phyloP scores from a whole-genome alignment of 345 rosid genomes.

The Populus ilicifolia region DNA sequence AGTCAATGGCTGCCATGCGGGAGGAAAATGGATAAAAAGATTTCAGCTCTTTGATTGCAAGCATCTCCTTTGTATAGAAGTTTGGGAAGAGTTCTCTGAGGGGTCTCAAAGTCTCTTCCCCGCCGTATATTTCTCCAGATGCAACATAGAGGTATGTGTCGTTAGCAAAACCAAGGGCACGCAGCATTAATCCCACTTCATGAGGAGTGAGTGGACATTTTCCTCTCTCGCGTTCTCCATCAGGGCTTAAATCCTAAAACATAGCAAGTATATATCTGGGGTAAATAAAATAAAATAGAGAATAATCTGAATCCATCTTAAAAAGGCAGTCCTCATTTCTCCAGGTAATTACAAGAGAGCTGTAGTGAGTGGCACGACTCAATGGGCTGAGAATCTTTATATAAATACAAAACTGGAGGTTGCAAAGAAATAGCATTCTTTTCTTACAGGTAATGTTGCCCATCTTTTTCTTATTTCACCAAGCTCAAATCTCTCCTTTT shows the following conservation, averaged over 20 bases:
- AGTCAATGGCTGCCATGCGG: constrained; percentile 88
- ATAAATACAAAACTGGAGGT: not conserved
- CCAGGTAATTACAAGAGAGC: not conserved
- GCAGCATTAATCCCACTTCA: constrained; percentile 95
- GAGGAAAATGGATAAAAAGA: constrained; percentile 81
- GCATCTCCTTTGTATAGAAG: constrained; percentile 93
- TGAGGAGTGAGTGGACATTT: constrained; percentile 96
- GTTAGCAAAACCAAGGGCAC: constrained; percentile 86
- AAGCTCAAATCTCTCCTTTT: constrained; percentile 82
- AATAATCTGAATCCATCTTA: not conserved
- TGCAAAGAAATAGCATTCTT: constrained; percentile 8
- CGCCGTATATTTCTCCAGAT: constrained; percentile 98
- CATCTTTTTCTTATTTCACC: constrained; percentile 93
- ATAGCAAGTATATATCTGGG: not conserved
- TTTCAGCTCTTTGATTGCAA: constrained; percentile 68
- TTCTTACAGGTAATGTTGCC: constrained; percentile 90
- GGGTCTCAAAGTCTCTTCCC: constrained; percentile 82
- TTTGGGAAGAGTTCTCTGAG: constrained; percentile 86
- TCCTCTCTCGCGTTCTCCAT: constrained; percentile 86
- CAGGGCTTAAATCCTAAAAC: constrained; percentile 75
- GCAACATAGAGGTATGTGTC: constrained; percentile 88
- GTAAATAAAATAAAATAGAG: not conserved
- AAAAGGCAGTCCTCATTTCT: not conserved
- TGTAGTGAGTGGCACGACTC: not conserved
- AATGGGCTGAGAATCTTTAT: not conserved